Conservation (phyloP, 2,329 filamentous ascomycete species). For the Fusarium brachygibbosum region DNA sequence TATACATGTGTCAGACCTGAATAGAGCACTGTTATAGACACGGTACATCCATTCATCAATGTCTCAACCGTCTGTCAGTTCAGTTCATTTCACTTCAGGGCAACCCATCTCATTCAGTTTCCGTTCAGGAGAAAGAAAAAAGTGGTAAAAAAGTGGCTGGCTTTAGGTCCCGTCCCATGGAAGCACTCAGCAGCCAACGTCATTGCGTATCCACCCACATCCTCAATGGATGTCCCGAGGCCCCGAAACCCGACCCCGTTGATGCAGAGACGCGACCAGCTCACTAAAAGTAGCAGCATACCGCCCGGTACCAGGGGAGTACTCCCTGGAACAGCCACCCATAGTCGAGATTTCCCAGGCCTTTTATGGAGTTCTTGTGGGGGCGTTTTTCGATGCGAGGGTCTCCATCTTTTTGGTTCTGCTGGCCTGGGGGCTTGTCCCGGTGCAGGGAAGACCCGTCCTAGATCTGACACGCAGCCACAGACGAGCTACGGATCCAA, state of each 20-base stretch:
- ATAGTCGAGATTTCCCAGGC: conserved; percentile 29
- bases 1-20: conserved; percentile 14
- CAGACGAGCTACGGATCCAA: conserved; percentile 15
- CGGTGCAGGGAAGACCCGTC: conserved; percentile 48
- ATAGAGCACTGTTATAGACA: conserved; percentile 31
- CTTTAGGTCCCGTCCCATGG: conserved; percentile 5
- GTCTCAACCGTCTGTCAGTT: neutral
- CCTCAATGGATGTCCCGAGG: conserved; percentile 41
- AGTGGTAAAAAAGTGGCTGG: conserved; percentile 9
- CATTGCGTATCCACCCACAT: conserved; percentile 49
- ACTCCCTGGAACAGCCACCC: conserved; percentile 34
- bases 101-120: neutral
- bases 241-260: conserved; percentile 49
- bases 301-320: conserved; percentile 34
- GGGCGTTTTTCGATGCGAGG: conserved; percentile 3
- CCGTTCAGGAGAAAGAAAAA: conserved; percentile 21
- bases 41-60: conserved; percentile 6
- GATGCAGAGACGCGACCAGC: conserved; percentile 42
- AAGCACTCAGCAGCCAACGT: conserved; percentile 44
- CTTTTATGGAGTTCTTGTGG: conserved; percentile 21
- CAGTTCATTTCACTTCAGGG: conserved; percentile 1
- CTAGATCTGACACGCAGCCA: conserved; percentile 51
- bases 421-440: conserved; percentile 31
- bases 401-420: conserved; percentile 30
- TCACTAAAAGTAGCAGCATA: conserved; percentile 40